These are phyloP conservation scores for Pseudomicrostroma phylloplanum DNA, from an alignment of 1,284 basidiomycete species.

Conservation along the genomic window DNA sequence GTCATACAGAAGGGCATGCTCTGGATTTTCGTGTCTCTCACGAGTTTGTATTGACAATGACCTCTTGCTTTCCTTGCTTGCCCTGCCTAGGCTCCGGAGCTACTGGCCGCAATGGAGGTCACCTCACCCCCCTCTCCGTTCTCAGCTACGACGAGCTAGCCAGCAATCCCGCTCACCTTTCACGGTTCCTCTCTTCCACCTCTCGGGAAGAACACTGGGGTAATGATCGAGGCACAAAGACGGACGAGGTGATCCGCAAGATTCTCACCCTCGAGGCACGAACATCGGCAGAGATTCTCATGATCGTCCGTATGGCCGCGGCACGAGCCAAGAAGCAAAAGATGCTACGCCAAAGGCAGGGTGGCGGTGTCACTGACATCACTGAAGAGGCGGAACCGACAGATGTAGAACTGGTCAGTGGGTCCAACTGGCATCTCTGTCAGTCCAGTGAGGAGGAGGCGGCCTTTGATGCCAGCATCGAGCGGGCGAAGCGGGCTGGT, in stretches of 20 bases:
- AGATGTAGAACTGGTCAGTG: constrained; percentile 17
- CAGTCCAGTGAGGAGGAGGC: constrained; percentile 20
- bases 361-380: not conserved
- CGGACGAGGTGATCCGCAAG: constrained; percentile 16
- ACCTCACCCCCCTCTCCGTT: constrained; percentile 31
- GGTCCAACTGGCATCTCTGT: constrained; percentile 33
- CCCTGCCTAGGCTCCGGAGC: constrained; percentile 22
- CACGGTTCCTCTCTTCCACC: not conserved
- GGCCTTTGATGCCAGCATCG: constrained; percentile 21
- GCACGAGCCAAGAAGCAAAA: constrained; percentile 2
- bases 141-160: constrained; percentile 26
- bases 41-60: too few relatives aligned
- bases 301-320: constrained; percentile 12
- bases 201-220: constrained; percentile 10
- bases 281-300: constrained; percentile 17
- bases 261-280: constrained; percentile 25
- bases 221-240: constrained; percentile 6
- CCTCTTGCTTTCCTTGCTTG: not conserved
- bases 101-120: constrained; percentile 36
- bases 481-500: constrained; percentile 11
- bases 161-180: constrained; percentile 22
- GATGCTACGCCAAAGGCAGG: constrained; percentile 1
- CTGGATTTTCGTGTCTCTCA: too few relatives aligned
- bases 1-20: not conserved
- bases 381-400: not conserved